Base-by-base conservation (phyloP, 768 basidiomycete species). In the Pulveroboletus frians region DNA sequence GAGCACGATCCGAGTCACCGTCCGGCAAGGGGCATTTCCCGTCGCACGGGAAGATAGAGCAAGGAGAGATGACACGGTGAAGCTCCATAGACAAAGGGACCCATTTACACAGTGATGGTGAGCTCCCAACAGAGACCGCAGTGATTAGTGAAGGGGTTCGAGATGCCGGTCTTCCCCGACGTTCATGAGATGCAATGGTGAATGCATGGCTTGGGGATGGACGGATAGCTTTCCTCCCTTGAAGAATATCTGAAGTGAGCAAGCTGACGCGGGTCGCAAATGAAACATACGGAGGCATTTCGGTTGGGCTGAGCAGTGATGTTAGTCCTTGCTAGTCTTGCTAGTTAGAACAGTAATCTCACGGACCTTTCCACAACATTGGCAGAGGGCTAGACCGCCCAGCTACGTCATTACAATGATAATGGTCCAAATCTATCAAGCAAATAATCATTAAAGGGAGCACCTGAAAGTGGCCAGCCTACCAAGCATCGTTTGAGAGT, bases 401-500 rank as follows among this genome's bases (percentile, higher is more conserved):
- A 27, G 21, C 8, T 27, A 11, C 20, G 9, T 66, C 60, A 6
- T 65, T 65, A 39, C 63, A 65, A 1, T 7, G 35, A n/a, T 55
- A 37, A 21, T 66, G 63, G 8, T 63, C 63, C 23, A 66, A 59
- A 37, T 66, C 64, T 66, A 30, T 30, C 30, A 31, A 15, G n/a
- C 26, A 45, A 18, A 8, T 17, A 17, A 26, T 26, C 27, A n/a
- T 39, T 5, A 41, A 37, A 14, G 5, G 32, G 11, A 43, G 37
- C 8, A 39, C 7, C 20, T n/a, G 13, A 37, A 37, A n/a, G 32
- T 15, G 14, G 36, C 15, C 3, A 43, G 5, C 50, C 30, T 7
- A 63, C 65, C 64, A n/a, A 66, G 53, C 11, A 66, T 63, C 1
- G 64, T 65, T 6, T 57, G 49, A 5, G 65, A 67, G 20, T 66